Conservation (phyloP, 2,329 filamentous ascomycete genomes). For the Beauveria sp. region DNA sequence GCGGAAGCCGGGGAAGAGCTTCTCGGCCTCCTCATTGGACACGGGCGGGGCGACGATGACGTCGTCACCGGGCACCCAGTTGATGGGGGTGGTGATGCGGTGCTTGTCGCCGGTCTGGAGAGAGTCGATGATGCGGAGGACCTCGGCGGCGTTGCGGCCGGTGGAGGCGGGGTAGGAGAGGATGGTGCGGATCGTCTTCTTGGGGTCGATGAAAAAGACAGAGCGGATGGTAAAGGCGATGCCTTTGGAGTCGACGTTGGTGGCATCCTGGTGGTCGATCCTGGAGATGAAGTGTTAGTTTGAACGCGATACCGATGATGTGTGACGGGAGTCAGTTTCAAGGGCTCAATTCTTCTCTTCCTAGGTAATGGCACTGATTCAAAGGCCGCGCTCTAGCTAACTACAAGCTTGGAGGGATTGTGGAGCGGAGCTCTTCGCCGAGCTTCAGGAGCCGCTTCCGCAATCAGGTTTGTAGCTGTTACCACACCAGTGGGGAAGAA, state of each 20-base stretch:
- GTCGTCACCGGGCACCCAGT: slow-evolving; percentile 84
- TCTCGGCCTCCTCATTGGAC: slow-evolving; percentile 76
- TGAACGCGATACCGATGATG: too few species aligned
- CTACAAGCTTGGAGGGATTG: not conserved
- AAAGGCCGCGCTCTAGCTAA: too few species aligned
- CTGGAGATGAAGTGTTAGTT: slow-evolving; percentile 24
- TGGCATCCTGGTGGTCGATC: slow-evolving; percentile 73
- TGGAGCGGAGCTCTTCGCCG: not conserved
- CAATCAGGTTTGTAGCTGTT: too few species aligned
- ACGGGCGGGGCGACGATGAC: slow-evolving; percentile 84
- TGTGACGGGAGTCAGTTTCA: not conserved
- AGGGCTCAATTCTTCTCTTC: not conserved
- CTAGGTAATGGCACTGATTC: not conserved
- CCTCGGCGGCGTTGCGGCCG: slow-evolving; percentile 73
- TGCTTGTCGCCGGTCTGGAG: slow-evolving; percentile 81
- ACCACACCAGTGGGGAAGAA: not conserved
- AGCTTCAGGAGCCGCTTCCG: not conserved
- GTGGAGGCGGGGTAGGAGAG: slow-evolving; percentile 89
- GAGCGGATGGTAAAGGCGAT: slow-evolving; percentile 91
- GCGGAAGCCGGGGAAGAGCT: slow-evolving; percentile 73
- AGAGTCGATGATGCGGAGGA: slow-evolving; percentile 71
- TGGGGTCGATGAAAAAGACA: slow-evolving; percentile 90
- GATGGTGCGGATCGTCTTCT: slow-evolving; percentile 87
- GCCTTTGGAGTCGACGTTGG: slow-evolving; percentile 73
- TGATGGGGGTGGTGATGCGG: slow-evolving; percentile 80